Evolutionary conservation across 23 red algal species (phyloP).

Genomic region (Gracilariopsis chorda): DNA sequence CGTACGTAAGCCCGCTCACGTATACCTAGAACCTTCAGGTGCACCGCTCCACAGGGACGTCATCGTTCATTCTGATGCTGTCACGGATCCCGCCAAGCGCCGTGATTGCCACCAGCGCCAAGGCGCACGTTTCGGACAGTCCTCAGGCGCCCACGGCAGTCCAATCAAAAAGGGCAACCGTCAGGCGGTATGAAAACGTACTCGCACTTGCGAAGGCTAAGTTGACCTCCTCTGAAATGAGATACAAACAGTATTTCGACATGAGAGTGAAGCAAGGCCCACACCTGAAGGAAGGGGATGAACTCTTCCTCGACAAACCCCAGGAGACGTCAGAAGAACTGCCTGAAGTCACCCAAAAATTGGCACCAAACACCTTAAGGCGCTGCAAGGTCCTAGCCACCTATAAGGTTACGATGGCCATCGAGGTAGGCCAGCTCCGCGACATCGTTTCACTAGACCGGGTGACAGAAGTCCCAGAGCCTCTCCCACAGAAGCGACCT

Average conservation of each 20-base stretch:
- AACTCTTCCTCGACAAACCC: background rate
- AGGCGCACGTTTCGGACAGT: background rate
- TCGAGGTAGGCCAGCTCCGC: background rate
- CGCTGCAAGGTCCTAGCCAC: background rate
- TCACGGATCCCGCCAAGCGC: background rate
- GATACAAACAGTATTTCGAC: background rate
- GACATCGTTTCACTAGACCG: background rate
- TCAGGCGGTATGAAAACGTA: background rate
- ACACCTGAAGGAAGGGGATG: background rate
- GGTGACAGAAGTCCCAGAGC: background rate
- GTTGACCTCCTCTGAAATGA: background rate
- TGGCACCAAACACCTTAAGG: background rate
- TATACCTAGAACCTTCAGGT: slow-evolving; percentile 41
- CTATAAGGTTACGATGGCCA: background rate
- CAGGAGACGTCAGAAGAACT: background rate
- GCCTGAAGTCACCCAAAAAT: background rate
- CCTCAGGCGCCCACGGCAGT: background rate
- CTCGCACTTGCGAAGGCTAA: background rate
- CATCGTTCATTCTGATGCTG: background rate
- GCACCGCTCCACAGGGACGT: background rate
- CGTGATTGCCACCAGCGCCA: background rate
- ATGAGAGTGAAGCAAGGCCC: background rate
- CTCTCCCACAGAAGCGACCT: background rate
- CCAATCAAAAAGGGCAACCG: background rate
- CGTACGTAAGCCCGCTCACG: background rate